Base-by-base conservation (phyloP, 1,139 yeast genomes). In the Magnusiomyces tetraspermus region DNA sequence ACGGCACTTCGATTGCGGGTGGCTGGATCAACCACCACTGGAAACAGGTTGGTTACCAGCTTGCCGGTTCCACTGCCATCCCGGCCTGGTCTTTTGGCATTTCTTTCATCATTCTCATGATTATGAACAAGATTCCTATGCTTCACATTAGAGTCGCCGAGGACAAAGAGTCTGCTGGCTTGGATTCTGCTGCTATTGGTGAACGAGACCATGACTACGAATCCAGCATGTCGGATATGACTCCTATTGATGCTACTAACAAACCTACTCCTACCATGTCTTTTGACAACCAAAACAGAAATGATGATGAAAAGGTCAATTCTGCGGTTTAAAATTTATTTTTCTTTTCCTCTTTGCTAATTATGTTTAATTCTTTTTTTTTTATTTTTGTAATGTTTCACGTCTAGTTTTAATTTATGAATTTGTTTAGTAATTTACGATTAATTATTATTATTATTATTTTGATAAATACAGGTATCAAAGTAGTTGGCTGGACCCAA, bases 21-120 rank as follows among this genome's bases (percentile, higher is more conserved):
- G 97, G 98, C 54, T 90, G 98, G 97, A 73, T 90, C 64, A 88
- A 87, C 76, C 94, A 87, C 67, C 83, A 89, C 76, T 90, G 78
- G 71, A 78, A 74, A 55, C 97, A 90, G 76, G 82, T 90, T 58
- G 97, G 96, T 56, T 89, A 83, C 75, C 97, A 90, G 75, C 76
- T 90, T 61, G 97, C 97, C 46, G 96, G 88, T 52, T 77, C 84
- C 59, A 73, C 77, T 58, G 76, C 96, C 26, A 80, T 83, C 56
- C 82, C 83, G 58, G 80, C 79, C 28, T 90, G 95, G 94, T 78
- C 96, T 13, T 87, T 87, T 65, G 77, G 72, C 17, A 78, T 89
- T 53, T 88, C 97, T 38, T 76, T 84, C 4, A 74, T 86, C 54
- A 76, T 90, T 51, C 76, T 92, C 59, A 69, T 83, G 50, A 70